Base-by-base conservation (phyloP, 768 basidiomycete genomes). In the Leucosporidium yakuticum region DNA sequence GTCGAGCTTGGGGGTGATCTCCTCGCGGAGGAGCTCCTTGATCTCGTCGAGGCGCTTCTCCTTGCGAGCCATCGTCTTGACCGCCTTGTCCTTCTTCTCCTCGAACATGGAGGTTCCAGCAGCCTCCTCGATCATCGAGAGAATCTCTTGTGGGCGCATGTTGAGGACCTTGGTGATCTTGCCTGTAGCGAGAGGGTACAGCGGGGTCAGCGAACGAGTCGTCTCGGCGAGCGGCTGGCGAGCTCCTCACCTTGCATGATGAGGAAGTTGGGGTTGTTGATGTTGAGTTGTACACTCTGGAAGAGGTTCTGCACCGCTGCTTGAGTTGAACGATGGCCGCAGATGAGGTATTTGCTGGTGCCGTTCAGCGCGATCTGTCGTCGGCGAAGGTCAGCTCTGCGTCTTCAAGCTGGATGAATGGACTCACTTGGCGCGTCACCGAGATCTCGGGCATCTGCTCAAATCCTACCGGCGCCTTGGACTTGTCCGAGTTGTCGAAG, bases 81-180 rank as follows among this genome's bases (percentile, higher is more conserved):
- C 85, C 11, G 95, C 94, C 78, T 96, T 96, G 77, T 96, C 93
- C 77, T 98, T 99, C 23, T 90, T 86, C 63, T 98, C 95, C 78
- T 99, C 96, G 75, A 97, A 99, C 96, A 98, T 98, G 32, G 92
- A 87, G 34, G 96, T 99, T 9, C 96, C 96, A 0, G 94, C 91
- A 0, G 96, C 96, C 78, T 99, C 96, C 79, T 98, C 96, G 4
- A 98, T 90, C 90, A 99, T 95, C 1, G 93, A 91, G 19, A 99
- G 84, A 68, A 98, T 95, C 78, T 99, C 96, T 81, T 89, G 88
- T 0, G 96, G 94, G 31, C 91, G 88, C 96, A 99, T 98, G 79
- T 97, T 98, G 59, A 99, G 85, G 39, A 89, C 94, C 82, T 98
- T 99, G 17, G 96, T 99, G 77, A 99, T 99, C 60, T 94, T 90